Base-by-base conservation (phyloP, 176 grass and related monocot species). In the Avena sativa region DNA sequence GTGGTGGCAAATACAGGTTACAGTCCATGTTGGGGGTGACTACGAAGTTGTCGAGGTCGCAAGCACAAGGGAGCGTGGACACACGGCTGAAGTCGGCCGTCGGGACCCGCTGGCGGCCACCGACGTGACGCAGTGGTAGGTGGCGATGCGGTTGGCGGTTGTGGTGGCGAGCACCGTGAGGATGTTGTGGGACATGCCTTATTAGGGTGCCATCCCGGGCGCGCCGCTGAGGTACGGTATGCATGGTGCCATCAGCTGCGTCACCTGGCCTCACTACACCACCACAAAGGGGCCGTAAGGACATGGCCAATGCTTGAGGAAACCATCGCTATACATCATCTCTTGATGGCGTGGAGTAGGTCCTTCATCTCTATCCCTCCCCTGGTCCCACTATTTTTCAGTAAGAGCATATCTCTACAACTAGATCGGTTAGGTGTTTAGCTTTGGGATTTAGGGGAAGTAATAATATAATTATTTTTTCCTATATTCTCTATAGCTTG, bases 11-110 rank as follows among this genome's bases (percentile, higher is more conserved):
- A 40, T 40, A 40, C 6, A 40, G 5, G 76, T 61, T 79, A 83
- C 90, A 88, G 78, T 92, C 83, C 26, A 92, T 56, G 78, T 85
- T 85, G 8, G 90, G 83, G 21, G 90, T 78, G 78, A 88, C 60
- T 79, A 76, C 16, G 77, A 89, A 71, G 86, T 79, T 89, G 76
- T 64, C 28, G 36, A 92, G 52, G 11, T 86, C 86, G 79, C 90
- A 89, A 4, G 86, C 23, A 52, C 51, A 69, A 3, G 83, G 86
- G 30, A 92, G 90, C 1, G 20, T 78, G 0, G 76, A n/a, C 5
- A 71, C 86, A 14, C 83, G 63, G 30, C 30, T 32, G 30, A 32
- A 32, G 5, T 90, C 89, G 50, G 83, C 64, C 53, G 64, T 8
- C 4, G 71, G 79, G 89, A 83, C 79, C 1, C 79, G 0, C n/a